Base-by-base conservation (phyloP, 1,284 basidiomycete species). In the Ceratobasidium theobromae region DNA sequence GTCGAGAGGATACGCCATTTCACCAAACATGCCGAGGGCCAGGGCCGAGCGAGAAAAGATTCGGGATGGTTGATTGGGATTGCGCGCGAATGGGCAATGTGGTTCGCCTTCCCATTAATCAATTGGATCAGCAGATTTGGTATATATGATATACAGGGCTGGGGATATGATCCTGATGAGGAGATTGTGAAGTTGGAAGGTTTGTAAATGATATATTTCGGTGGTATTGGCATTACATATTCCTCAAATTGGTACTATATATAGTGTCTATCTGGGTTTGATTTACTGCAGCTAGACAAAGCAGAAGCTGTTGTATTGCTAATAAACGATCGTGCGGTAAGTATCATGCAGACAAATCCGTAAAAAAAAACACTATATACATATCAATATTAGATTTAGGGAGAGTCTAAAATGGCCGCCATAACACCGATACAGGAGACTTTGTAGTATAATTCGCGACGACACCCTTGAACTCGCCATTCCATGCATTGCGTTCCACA, bases 161-260 rank as follows among this genome's bases (percentile, higher is more conserved):
- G 65, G 65, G 65, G 65, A 27, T 67, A 67, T 41, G 65, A 67
- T 33, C 65, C 65, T 18, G 65, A 67, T 52, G 48, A 54, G 14
- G 65, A 67, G 65, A 43, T 52, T 58, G 30, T 67, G 6, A 55
- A 48, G 23, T 28, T 67, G 12, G 53, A 55, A 27, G 65, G 65
- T 8, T 43, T 67, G 48, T 67, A 35, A 38, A 9, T 46, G 30
- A 11, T 9, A 16, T 38, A 38, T 38, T 16, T 8, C 35, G 35
- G 8, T 8, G 35, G 16, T 38, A 38, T 38, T 38, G 35, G 9
- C 16, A 16, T 38, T 38, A 38, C 35, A 8, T 8, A 38, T 38
- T 38, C 8, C 8, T 38, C 35, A 16, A 38, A 16, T 38, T 38
- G 35, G 35, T 16, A 16, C 35, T 38, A 16, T 8, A 8, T 38